A percentile compares a stretch with the other conserved stretches of the same genome.
Evolutionary conservation across 2,329 filamentous ascomycete genomes (phyloP).

Genomic region (Nemania diffusa): DNA sequence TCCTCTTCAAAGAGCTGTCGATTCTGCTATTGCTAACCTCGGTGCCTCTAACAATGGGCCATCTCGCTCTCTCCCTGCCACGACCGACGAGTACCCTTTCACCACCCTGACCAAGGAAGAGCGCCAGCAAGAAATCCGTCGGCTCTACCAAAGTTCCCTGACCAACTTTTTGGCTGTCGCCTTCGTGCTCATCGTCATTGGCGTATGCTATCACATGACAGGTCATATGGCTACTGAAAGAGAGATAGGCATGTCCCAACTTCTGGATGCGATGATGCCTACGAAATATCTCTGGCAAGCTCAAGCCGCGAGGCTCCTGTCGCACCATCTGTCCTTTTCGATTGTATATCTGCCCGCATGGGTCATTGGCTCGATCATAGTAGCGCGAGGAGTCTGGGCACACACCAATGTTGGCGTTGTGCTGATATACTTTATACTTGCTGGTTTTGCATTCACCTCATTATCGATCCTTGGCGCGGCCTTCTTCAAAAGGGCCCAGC

Average conservation of each 20-base stretch:
- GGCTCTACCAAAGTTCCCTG: constrained; percentile 76
- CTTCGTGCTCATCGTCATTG: constrained; percentile 82
- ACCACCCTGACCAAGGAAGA: constrained; percentile 77
- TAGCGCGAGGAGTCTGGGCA: constrained; percentile 71
- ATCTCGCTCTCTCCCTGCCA: constrained; percentile 52
- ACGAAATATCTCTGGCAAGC: constrained; percentile 78
- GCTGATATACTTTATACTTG: constrained; percentile 77
- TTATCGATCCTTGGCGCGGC: constrained; percentile 83
- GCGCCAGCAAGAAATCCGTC: constrained; percentile 71
- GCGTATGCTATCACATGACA: constrained; percentile 86
- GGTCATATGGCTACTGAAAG: constrained; percentile 87
- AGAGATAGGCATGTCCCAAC: constrained; percentile 85
- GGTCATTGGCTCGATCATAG: constrained; percentile 77
- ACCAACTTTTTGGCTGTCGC: constrained; percentile 81
- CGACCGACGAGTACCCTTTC: constrained; percentile 77
- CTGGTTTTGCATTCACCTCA: constrained; percentile 80
- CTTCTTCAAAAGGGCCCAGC: constrained; percentile 87
- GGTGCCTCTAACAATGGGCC: constrained; percentile 54
- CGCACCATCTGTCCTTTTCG: constrained; percentile 83
- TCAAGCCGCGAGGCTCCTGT: constrained; percentile 79
- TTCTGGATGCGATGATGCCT: constrained; percentile 93
- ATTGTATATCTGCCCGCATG: constrained; percentile 84
- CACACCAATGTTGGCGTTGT: constrained; percentile 73
- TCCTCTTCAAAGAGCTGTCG: constrained; percentile 82
- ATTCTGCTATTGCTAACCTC: constrained; percentile 73